Conservation (phyloP, 495 filamentous ascomycete genomes). For the Annulohypoxylon maeteangense region DNA sequence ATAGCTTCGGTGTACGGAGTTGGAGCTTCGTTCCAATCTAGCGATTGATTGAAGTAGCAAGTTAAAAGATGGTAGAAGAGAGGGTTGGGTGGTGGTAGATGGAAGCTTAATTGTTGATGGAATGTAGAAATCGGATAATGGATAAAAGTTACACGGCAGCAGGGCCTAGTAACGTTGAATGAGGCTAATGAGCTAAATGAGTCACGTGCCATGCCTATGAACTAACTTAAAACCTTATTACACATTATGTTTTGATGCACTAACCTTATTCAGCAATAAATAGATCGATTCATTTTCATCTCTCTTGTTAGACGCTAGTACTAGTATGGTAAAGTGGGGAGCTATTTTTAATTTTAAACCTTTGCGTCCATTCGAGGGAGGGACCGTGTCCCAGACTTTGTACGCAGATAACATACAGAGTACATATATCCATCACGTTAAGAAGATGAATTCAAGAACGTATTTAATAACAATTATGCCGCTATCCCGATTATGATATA, state of each 20-base stretch:
- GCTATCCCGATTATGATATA: slow-evolving; percentile 13
- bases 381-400: no score
- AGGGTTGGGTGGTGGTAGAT: slow-evolving; percentile 15
- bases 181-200: not conserved
- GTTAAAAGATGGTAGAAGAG: not conserved
- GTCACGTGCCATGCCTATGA: slow-evolving; percentile 8
- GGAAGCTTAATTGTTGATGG: not conserved
- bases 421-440: not conserved
- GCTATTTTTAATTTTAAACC: not conserved
- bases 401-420: not conserved
- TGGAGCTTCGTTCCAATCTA: not conserved
- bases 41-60: not conserved
- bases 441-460: slow-evolving; percentile 7
- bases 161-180: not conserved
- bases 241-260: no score
- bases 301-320: not conserved
- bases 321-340: not conserved
- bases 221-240: not conserved
- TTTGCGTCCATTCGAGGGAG: no score
- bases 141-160: slow-evolving; percentile 9
- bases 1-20: not conserved
- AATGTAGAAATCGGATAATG: slow-evolving; percentile 22
- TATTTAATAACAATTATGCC: not conserved
- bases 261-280: not conserved
- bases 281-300: not conserved